Base-by-base conservation (phyloP, 1,284 basidiomycete species). In the Microbotryum scabiosae region DNA sequence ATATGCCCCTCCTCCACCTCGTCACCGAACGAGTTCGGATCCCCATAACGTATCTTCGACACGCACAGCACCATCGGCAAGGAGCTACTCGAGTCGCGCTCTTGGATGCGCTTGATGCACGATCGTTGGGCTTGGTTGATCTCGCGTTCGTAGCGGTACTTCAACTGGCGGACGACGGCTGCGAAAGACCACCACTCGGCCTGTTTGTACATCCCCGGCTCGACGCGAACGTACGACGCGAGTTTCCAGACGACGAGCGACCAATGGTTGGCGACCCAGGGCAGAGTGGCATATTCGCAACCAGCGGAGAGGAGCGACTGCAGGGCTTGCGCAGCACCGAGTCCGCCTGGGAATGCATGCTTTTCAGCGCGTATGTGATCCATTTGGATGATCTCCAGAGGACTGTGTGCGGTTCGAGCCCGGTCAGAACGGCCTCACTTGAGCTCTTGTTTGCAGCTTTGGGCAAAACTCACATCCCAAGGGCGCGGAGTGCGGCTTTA, bases 231-330 rank as follows among this genome's bases (percentile, higher is more conserved):
- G 79, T 90, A 83, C 4, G 87, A 86, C 1, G 91, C 88, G 12
- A 97, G 76, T 75, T 98, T 98, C 96, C 96, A 98, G 7, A 98
- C 79, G 48, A 98, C 84, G 49, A 93, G 76, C 5, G 77, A 73
- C 88, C 90, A 98, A 70, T 97, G 92, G 71, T 97, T 96, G 45
- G 87, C 81, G 1, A 96, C 85, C 94, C 94, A 98, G 32, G 79
- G 73, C 63, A 83, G 78, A 4, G 82, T 85, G 3, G 81, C 85
- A n/a, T 85, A 78, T 3, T 41, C 36, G 36, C 36, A 41, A 41
- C 36, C 36, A 12, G 36, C 36, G 1, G 12, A 41, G 10, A 41
- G 4, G 12, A 41, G 36, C 36, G 36, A 41, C 16, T 41, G 36
- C 16, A 41, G 36, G 36, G 36, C 36, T 41, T 41, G 36, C 36